Conservation (phyloP, 2,329 filamentous ascomycete species). For the Ceratocystis destructans region DNA sequence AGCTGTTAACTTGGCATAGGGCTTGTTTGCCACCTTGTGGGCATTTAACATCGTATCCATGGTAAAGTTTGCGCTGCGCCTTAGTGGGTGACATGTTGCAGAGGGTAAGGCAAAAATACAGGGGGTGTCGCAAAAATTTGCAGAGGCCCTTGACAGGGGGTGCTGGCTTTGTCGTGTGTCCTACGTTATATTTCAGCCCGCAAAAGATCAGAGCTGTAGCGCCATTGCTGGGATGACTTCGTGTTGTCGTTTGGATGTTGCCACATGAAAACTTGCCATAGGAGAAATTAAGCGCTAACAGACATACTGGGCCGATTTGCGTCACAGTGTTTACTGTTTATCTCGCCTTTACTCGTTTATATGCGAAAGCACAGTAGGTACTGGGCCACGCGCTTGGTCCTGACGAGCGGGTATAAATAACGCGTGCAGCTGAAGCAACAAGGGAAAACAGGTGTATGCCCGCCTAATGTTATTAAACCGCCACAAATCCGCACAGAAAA, state of each 20-base stretch:
- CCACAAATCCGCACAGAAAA: not conserved
- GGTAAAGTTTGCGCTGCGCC: not conserved
- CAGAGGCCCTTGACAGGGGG: not conserved
- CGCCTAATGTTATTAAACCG: not conserved
- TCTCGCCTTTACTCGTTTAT: not conserved
- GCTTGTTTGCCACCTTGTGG: not conserved
- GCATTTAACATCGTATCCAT: not conserved
- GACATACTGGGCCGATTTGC: not conserved
- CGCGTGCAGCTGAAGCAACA: not conserved
- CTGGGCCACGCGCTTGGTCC: not conserved
- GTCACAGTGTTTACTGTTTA: not conserved
- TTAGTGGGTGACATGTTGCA: not conserved
- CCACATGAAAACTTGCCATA: not conserved
- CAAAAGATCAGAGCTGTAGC: not conserved
- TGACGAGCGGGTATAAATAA: not conserved
- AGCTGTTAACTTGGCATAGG: too few species aligned
- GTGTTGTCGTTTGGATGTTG: not conserved
- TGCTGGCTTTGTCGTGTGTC: not conserved
- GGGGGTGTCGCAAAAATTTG: conserved; percentile 3
- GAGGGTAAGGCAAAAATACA: not conserved
- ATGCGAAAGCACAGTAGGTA: not conserved
- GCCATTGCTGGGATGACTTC: not conserved
- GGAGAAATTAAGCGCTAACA: not conserved
- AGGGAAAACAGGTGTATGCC: not conserved
- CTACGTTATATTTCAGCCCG: not conserved